A percentile compares a stretch with the other conserved stretches of the same genome.
phyloP scores from a whole-genome alignment of 2,329 filamentous ascomycete species.

The Fusarium austroafricanum region DNA sequence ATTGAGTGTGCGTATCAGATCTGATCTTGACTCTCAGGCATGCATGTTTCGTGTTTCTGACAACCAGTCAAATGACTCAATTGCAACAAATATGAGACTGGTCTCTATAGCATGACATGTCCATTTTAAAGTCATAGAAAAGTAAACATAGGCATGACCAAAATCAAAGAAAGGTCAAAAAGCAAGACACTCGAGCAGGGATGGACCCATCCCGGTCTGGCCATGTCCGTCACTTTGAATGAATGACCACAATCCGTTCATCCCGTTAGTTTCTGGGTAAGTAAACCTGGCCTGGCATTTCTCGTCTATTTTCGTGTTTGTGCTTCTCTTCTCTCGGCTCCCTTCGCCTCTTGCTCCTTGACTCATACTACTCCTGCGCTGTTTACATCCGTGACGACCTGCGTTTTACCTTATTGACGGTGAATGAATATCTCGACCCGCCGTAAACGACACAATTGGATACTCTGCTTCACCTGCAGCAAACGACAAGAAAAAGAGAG shows the following conservation, averaged over 20 bases:
- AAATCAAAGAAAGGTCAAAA: not conserved
- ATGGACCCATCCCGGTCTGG: conserved; percentile 13
- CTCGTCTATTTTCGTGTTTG: conserved; percentile 28
- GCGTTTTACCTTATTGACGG: conserved; percentile 3
- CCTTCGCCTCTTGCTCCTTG: conserved; percentile 17
- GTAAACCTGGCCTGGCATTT: conserved; percentile 12
- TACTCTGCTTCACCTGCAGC: conserved; percentile 13
- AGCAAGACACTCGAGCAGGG: conserved; percentile 18
- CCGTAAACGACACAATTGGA: conserved; percentile 3
- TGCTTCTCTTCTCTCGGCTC: conserved; percentile 17
- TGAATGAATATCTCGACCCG: conserved; percentile 14
- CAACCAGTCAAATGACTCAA: conserved; percentile 30
- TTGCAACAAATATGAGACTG: conserved; percentile 19
- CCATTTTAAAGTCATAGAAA: not conserved
- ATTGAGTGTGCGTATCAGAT: conserved; percentile 16
- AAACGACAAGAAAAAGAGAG: conserved; percentile 17
- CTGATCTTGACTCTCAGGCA: conserved; percentile 20
- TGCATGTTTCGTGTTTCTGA: conserved; percentile 24
- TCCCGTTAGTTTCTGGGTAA: conserved; percentile 27
- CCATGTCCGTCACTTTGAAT: conserved; percentile 11
- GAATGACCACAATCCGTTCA: conserved; percentile 32
- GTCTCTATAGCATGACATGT: conserved; percentile 18
- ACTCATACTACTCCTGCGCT: conserved; percentile 17
- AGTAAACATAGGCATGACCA: conserved; percentile 8
- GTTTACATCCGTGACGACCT: conserved; percentile 20